Evolutionary conservation across 805 yeast species (phyloP).

Genomic region (Spathaspora hagerdaliae): DNA sequence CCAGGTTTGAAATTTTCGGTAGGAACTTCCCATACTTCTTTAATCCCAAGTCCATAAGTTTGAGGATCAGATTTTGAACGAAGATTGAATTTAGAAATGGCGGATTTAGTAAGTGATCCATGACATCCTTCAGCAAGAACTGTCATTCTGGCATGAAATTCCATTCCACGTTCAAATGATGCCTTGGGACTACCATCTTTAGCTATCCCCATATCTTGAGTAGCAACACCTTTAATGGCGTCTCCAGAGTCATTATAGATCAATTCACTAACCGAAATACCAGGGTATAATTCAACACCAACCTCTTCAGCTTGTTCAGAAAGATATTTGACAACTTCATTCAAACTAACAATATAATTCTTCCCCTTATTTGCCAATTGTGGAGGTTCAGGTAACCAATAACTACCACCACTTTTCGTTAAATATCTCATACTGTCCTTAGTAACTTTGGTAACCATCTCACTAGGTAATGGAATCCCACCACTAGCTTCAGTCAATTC

Average conservation of each 20-base stretch:
- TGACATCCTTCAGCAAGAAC: slow-evolving; percentile 98
- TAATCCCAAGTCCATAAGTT: slow-evolving; percentile 93
- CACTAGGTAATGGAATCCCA: slow-evolving; percentile 76
- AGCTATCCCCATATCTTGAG: slow-evolving; percentile 86
- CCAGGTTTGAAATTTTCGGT: slow-evolving; percentile 81
- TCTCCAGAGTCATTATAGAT: slow-evolving; percentile 51
- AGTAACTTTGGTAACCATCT: slow-evolving; percentile 69
- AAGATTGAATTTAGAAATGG: slow-evolving; percentile 62
- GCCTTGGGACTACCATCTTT: slow-evolving; percentile 73
- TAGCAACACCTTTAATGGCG: slow-evolving; percentile 83
- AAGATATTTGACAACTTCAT: slow-evolving; percentile 75
- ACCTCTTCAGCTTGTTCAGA: slow-evolving; percentile 87
- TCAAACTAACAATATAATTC: slow-evolving; percentile 81
- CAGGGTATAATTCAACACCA: slow-evolving; percentile 92
- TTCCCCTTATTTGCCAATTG: slow-evolving; percentile 77
- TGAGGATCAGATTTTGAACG: slow-evolving; percentile 67
- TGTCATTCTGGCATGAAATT: slow-evolving; percentile 85
- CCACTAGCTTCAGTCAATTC: slow-evolving; percentile 41
- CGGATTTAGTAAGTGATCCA: slow-evolving; percentile 83
- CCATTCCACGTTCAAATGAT: slow-evolving; percentile 95
- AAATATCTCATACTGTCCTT: slow-evolving; percentile 71
- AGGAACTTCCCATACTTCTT: slow-evolving; percentile 94
- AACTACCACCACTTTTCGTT: slow-evolving; percentile 47
- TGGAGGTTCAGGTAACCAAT: slow-evolving; percentile 90
- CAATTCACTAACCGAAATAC: slow-evolving; percentile 79